These are phyloP conservation scores for Perilla frutescens DNA, from an alignment of 257 asterid genomes.

Conservation along the genomic window DNA sequence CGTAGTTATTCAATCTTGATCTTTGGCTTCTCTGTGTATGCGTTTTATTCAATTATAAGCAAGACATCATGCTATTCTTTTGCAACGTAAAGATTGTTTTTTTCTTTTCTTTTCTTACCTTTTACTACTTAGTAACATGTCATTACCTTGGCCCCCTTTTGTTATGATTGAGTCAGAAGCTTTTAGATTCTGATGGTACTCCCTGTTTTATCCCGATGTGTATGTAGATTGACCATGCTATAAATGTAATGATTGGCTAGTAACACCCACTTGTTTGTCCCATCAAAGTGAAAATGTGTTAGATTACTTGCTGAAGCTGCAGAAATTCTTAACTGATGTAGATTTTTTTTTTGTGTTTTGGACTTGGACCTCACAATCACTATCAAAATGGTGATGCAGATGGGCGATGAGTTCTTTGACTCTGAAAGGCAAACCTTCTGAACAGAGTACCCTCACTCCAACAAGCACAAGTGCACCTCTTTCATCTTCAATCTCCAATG, in stretches of 20 bases:
- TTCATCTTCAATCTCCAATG: constrained; percentile 61
- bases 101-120: neutral
- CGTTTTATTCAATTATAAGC: constrained; percentile 1
- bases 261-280: constrained; percentile 8
- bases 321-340: constrained; percentile 9
- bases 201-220: neutral
- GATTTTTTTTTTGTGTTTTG: neutral
- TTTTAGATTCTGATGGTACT: neutral
- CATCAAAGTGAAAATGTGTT: neutral
- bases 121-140: neutral
- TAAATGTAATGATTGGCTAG: constrained; percentile 1
- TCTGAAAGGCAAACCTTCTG: constrained; percentile 84
- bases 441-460: constrained; percentile 62
- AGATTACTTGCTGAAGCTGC: constrained; percentile 1
- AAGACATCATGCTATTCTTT: neutral
- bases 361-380: constrained; percentile 25
- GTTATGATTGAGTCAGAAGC: constrained; percentile 4
- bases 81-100: neutral
- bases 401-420: constrained; percentile 99
- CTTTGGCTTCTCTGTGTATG: neutral
- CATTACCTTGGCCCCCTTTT: neutral
- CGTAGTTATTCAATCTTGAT: neutral
- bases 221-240: constrained; percentile 10
- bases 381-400: constrained; percentile 56
- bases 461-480: constrained; percentile 60